A percentile compares a stretch with the other conserved stretches of the same genome.
phyloP scores from a whole-genome alignment of 2,329 filamentous ascomycete species.

The Xylaria sp. region DNA sequence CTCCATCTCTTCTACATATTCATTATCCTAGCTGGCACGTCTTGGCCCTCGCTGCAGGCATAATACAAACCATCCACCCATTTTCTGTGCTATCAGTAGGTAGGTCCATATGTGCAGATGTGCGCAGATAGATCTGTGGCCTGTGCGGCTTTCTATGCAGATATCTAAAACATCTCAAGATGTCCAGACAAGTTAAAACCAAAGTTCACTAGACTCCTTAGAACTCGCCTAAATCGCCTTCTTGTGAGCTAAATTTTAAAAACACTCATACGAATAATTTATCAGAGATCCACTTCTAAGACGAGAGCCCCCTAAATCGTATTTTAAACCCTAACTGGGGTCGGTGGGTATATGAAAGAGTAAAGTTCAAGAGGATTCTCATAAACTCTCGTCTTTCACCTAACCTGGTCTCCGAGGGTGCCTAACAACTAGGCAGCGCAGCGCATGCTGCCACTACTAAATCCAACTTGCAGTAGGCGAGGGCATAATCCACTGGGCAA shows the following conservation, averaged over 20 bases:
- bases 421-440: background rate
- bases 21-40: too few species aligned
- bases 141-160: background rate
- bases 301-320: background rate
- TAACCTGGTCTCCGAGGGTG: background rate
- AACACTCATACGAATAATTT: background rate
- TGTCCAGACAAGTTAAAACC: background rate
- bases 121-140: background rate
- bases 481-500: background rate
- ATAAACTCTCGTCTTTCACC: too few species aligned
- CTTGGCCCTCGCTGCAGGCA: too few species aligned
- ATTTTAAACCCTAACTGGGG: background rate
- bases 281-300: background rate
- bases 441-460: background rate
- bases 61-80: too few species aligned
- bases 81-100: too few species aligned
- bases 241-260: background rate
- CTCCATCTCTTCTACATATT: too few species aligned
- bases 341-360: slow-evolving; percentile 16
- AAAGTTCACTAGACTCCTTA: background rate
- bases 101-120: too few species aligned
- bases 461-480: background rate
- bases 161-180: background rate
- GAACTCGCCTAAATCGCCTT: background rate
- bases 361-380: background rate